Evolutionary conservation across 306 rosid species (phyloP).

Genomic region (Dryas drummondii): DNA sequence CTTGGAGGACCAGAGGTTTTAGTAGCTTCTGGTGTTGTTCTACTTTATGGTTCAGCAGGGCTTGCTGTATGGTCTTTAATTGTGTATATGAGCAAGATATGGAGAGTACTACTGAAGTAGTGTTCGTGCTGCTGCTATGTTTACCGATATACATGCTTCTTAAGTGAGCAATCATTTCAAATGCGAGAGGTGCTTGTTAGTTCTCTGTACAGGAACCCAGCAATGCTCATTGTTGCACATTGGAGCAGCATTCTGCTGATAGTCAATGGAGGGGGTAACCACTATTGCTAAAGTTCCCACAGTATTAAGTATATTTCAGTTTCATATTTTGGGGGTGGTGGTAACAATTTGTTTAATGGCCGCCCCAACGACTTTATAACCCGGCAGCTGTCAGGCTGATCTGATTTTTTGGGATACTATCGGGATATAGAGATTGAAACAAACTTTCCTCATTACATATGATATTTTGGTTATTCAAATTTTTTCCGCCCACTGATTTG

Average conservation of each 20-base stretch:
- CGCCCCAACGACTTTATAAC: slow-evolving; percentile 14
- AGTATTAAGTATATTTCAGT: slow-evolving; percentile 4
- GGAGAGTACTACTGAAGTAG: slow-evolving; percentile 75
- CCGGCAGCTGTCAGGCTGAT: slow-evolving; percentile 18
- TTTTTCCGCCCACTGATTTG: slow-evolving; percentile 10
- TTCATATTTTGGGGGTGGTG: slow-evolving; percentile 5
- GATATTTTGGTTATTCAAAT: slow-evolving; percentile 13
- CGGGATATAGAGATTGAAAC: slow-evolving; percentile 18
- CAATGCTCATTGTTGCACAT: slow-evolving; percentile 18
- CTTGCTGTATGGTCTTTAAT: slow-evolving; percentile 92
- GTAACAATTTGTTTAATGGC: slow-evolving; percentile 4
- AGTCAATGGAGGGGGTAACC: slow-evolving; percentile 15
- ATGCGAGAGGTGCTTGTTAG: not conserved
- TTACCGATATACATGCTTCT: slow-evolving; percentile 21
- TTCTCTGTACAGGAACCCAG: slow-evolving; percentile 21
- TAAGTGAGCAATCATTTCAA: slow-evolving; percentile 8
- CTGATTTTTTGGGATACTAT: slow-evolving; percentile 17
- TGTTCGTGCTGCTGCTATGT: slow-evolving; percentile 17
- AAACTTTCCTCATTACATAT: slow-evolving; percentile 7
- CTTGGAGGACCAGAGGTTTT: slow-evolving; percentile 66
- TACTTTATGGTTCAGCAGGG: slow-evolving; percentile 93
- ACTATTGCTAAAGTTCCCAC: slow-evolving; percentile 6
- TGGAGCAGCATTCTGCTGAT: slow-evolving; percentile 27
- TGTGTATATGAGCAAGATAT: slow-evolving; percentile 83
- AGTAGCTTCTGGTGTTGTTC: slow-evolving; percentile 67